Percentiles rank a stretch among this genome's conserved stretches.
Evolutionary conservation across 441 rosid genomes (phyloP).

Genomic region (Gossypium trilobum): DNA sequence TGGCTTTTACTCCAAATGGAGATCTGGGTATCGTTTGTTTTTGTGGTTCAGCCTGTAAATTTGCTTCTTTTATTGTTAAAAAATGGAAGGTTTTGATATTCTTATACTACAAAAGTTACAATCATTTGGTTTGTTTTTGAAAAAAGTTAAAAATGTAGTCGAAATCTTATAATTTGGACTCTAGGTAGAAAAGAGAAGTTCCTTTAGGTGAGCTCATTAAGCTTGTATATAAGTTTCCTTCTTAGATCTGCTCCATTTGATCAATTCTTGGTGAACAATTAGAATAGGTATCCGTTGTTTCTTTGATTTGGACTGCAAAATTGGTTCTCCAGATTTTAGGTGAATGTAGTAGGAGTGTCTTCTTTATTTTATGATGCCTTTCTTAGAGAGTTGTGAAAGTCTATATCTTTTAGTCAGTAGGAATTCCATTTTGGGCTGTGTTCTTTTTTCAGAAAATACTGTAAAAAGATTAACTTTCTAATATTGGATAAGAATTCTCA

Average conservation of each 20-base stretch:
- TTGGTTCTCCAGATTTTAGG: constrained; percentile 5
- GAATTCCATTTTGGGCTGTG: constrained; percentile 1
- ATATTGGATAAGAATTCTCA: constrained; percentile 12
- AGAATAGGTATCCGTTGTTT: background rate
- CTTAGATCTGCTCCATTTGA: constrained; percentile 23
- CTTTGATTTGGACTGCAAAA: constrained; percentile 15
- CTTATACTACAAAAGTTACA: background rate
- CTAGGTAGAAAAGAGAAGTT: background rate
- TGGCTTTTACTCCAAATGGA: constrained; percentile 18
- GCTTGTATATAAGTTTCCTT: constrained; percentile 13
- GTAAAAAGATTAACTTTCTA: background rate
- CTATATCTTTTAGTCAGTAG: background rate
- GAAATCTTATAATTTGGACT: background rate
- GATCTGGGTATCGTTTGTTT: constrained; percentile 28
- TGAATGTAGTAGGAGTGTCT: constrained; percentile 1
- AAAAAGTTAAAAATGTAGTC: background rate
- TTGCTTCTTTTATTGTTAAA: constrained; percentile 8
- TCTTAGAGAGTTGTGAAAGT: constrained; percentile 9
- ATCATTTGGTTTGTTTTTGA: background rate
- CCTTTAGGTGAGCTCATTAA: background rate
- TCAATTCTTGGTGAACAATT: constrained; percentile 1
- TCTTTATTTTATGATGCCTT: background rate
- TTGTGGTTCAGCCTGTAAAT: constrained; percentile 17
- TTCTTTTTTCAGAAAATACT: constrained; percentile 2
- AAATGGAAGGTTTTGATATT: background rate